phyloP scores from a whole-genome alignment of 23 red algal species.

The Gracilaria gracilis region DNA sequence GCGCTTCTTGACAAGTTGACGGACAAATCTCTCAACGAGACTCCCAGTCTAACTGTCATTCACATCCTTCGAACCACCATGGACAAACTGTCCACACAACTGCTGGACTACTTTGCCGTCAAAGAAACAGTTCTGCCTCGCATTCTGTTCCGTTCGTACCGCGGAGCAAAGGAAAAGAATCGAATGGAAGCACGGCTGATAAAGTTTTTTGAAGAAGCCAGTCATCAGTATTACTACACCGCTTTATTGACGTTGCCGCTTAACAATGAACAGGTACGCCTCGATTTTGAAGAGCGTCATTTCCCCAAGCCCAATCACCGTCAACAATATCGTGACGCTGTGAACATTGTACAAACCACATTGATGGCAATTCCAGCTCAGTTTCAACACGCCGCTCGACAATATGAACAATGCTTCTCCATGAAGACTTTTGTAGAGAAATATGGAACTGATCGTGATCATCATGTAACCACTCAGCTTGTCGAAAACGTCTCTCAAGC shows the following conservation, averaged over 20 bases:
- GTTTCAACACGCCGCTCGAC: slow-evolving; percentile 32
- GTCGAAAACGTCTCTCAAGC: slow-evolving; percentile 9
- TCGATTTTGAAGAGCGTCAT: slow-evolving; percentile 49
- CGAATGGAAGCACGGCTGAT: slow-evolving; percentile 49
- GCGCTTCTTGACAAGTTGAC: slow-evolving; percentile 5
- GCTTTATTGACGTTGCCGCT: slow-evolving; percentile 55
- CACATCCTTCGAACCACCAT: slow-evolving; percentile 21
- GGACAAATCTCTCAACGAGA: neutral
- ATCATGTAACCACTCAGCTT: slow-evolving; percentile 17
- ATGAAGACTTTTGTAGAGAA: slow-evolving; percentile 45
- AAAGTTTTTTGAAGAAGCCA: slow-evolving; percentile 7
- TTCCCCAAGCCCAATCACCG: slow-evolving; percentile 31
- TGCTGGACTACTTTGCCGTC: slow-evolving; percentile 50
- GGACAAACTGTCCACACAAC: slow-evolving; percentile 5
- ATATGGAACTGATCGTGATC: slow-evolving; percentile 45
- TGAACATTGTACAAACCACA: neutral
- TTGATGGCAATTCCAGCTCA: slow-evolving; percentile 16
- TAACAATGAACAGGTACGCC: slow-evolving; percentile 48
- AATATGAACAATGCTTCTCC: slow-evolving; percentile 50
- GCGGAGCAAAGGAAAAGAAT: slow-evolving; percentile 37
- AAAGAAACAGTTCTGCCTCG: slow-evolving; percentile 44
- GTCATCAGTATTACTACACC: slow-evolving; percentile 27
- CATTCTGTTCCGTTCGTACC: slow-evolving; percentile 13
- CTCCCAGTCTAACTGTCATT: slow-evolving; percentile 22
- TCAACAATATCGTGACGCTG: slow-evolving; percentile 15